Percentiles rank a stretch among this genome's conserved stretches.
Evolutionary conservation across 345 rosid species (phyloP).

Genomic region (Adansonia digitata): DNA sequence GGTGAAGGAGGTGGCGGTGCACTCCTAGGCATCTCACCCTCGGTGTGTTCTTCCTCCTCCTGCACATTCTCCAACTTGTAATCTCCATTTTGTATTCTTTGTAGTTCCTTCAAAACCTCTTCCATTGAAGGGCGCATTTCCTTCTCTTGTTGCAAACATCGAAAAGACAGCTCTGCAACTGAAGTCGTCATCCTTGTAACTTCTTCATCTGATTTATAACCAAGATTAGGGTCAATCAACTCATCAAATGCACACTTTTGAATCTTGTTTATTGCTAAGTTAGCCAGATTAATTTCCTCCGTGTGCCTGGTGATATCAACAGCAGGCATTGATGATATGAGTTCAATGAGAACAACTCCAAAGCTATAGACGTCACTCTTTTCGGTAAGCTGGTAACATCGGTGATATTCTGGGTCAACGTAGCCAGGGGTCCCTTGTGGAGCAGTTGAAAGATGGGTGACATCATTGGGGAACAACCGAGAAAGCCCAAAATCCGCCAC

Average conservation of each 20-base stretch:
- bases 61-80: constrained; percentile 6
- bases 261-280: constrained; percentile 52
- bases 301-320: constrained; percentile 50
- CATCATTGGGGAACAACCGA: constrained; percentile 42
- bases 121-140: constrained; percentile 57
- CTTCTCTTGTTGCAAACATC: constrained; percentile 53
- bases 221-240: constrained; percentile 50
- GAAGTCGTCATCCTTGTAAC: constrained; percentile 38
- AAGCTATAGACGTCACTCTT: constrained; percentile 77
- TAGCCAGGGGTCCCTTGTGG: constrained; percentile 75
- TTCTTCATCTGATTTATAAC: constrained; percentile 33
- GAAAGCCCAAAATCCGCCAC: constrained; percentile 75
- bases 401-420: constrained; percentile 63
- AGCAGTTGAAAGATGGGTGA: constrained; percentile 60
- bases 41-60: constrained; percentile 1
- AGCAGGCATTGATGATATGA: constrained; percentile 58
- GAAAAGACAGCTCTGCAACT: constrained; percentile 58
- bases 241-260: constrained; percentile 33
- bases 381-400: constrained; percentile 49
- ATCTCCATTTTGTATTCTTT: constrained; percentile 29
- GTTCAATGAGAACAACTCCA: constrained; percentile 62
- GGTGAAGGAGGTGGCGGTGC: constrained; percentile 34
- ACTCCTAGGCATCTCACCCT: constrained; percentile 5
- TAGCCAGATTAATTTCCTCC: constrained; percentile 53
- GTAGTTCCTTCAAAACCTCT: constrained; percentile 37